phyloP scores from a whole-genome alignment of 768 basidiomycete genomes.

The Calocybe cyanea region DNA sequence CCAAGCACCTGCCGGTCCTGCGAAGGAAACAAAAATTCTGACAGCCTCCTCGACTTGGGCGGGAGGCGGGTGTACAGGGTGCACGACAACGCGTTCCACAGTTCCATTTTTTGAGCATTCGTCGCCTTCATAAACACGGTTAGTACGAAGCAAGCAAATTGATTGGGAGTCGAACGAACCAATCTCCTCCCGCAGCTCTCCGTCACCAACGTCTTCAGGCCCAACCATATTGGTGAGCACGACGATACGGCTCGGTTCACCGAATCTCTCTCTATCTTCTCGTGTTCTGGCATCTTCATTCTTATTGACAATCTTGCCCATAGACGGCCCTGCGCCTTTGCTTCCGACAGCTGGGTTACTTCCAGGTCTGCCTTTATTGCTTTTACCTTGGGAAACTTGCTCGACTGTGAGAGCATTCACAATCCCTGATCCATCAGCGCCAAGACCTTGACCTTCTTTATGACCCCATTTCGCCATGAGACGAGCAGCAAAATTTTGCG shows the following conservation, averaged over 20 bases:
- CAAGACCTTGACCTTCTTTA: constrained; percentile 90
- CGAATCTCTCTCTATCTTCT: constrained; percentile 79
- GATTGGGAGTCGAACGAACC: constrained; percentile 44
- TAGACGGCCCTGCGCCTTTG: constrained; percentile 55
- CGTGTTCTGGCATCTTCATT: constrained; percentile 78
- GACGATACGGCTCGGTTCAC: constrained; percentile 87
- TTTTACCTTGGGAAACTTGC: constrained; percentile 45
- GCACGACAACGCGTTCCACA: constrained; percentile 86
- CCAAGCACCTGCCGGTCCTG: constrained; percentile 93
- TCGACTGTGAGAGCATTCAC: constrained; percentile 87
- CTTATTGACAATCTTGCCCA: constrained; percentile 88
- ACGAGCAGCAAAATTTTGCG: constrained; percentile 75
- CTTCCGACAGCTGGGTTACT: constrained; percentile 27
- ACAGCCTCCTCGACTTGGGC: constrained; percentile 73
- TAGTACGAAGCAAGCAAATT: not conserved
- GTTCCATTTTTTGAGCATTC: constrained; percentile 90
- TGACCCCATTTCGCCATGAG: constrained; percentile 98
- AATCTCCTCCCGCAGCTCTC: constrained; percentile 82
- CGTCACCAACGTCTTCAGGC: constrained; percentile 79
- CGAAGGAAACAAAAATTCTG: constrained; percentile 88
- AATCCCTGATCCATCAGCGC: constrained; percentile 80
- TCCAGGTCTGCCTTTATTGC: constrained; percentile 32
- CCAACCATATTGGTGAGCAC: constrained; percentile 90
- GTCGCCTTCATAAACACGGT: constrained; percentile 51
- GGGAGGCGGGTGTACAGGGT: constrained; percentile 67